Conservation (phyloP, 140 eudicot genomes). For the Flaveria floridana region DNA sequence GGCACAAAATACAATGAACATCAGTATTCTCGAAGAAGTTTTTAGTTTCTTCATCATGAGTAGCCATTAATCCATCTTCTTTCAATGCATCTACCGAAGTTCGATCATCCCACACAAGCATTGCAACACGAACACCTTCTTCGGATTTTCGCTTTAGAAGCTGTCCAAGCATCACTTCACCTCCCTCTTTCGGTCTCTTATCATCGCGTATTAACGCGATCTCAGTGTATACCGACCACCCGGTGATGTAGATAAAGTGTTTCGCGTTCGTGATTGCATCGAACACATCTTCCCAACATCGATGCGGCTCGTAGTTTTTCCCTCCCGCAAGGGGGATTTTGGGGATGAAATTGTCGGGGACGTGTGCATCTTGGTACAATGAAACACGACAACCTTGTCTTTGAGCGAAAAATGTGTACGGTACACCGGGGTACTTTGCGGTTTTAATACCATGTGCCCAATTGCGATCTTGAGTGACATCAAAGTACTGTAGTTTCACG, state of each 20-base stretch:
- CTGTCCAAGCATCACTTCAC: constrained; percentile 66
- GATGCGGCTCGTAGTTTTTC: constrained; percentile 50
- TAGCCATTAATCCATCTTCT: constrained; percentile 75
- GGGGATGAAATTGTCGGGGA: constrained; percentile 66
- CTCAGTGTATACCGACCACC: constrained; percentile 80
- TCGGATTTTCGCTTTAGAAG: constrained; percentile 58
- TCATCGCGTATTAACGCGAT: constrained; percentile 59
- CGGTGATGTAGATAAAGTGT: constrained; percentile 72
- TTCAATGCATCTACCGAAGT: constrained; percentile 56
- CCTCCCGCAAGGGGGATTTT: constrained; percentile 62
- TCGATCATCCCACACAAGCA: constrained; percentile 83
- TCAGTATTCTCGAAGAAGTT: constrained; percentile 44
- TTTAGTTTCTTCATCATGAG: constrained; percentile 73
- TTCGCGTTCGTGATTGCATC: constrained; percentile 67
- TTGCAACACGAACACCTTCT: constrained; percentile 64
- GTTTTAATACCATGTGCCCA: constrained; percentile 67
- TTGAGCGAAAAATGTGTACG: constrained; percentile 67
- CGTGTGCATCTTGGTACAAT: constrained; percentile 80
- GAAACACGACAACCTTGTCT: constrained; percentile 69
- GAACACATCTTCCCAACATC: constrained; percentile 84
- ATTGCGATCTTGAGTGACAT: constrained; percentile 64
- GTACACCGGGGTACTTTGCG: constrained; percentile 67
- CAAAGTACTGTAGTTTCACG: constrained; percentile 62
- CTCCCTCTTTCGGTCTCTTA: constrained; percentile 59
- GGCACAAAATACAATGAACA: constrained; percentile 68